Base-by-base conservation (phyloP, 768 basidiomycete genomes). In the Hygrocybe punicea region DNA sequence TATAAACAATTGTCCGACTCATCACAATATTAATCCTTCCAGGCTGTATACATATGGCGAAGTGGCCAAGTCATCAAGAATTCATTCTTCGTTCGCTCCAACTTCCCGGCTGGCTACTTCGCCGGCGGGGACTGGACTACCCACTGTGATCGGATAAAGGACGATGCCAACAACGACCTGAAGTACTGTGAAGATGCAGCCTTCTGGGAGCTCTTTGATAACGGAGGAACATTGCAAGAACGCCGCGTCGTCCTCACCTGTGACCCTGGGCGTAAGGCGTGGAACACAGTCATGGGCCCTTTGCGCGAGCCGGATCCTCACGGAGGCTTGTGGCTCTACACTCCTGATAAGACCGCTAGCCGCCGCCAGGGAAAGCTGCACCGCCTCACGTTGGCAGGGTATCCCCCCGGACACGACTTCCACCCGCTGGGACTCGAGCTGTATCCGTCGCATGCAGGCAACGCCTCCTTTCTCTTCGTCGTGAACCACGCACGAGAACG, bases 261-360 rank as follows among this genome's bases (percentile, higher is more conserved):
- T 60, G 85, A 87, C 63, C 73, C 81, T 2, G 73, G 69, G 51
- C 77, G 85, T 13, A 77, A 77, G 59, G 67, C 75, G 24, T 91
- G 89, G 89, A 91, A 91, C 65, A 89, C 87, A 6, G 88, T 83
- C 46, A 84, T 87, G 83, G 89, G 89, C 0, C 88, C 89, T 6
- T 65, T 91, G 49, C 67, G 59, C 1, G 70, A 88, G 62, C 85
- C 88, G 1, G 63, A 70, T 4, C 81, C 83, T 4, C 78, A 68
- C n/a, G 89, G 86, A 0, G 72, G 76, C 3, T 71, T 91, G 21
- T 91, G 87, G 81, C 47, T 87, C 4, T 80, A 85, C 62, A 66
- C 68, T 24, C 56, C 56, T 21, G 1, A 13, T 14, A 24, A 33
- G 14, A 2, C 6, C 6, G 13, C 17, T 17, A 24, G 39, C 6